These are phyloP conservation scores for Lolium multiflorum DNA, from an alignment of 176 grass and related monocot species.

Conservation along the genomic window DNA sequence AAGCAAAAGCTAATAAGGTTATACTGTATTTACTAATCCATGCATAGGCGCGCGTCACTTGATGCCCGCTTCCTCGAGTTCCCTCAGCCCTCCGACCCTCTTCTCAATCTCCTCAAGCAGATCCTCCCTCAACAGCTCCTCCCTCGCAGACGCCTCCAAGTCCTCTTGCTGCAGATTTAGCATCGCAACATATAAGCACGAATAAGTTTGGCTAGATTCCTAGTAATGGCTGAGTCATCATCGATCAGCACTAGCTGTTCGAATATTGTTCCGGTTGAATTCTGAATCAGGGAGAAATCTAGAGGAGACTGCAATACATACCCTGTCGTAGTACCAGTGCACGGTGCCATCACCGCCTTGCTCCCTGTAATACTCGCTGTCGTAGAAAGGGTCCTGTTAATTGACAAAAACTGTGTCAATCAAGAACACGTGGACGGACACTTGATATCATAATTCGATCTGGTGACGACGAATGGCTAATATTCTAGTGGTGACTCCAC, in stretches of 20 bases:
- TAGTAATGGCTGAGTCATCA: no score
- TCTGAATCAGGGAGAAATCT: no score
- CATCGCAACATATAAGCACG: background rate
- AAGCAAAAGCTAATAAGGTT: no score
- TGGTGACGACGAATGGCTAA: background rate
- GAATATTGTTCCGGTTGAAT: no score
- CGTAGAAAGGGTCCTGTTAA: constrained; percentile 86
- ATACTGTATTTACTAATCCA: no score
- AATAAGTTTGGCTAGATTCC: no score
- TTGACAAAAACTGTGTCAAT: background rate
- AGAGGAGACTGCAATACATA: constrained; percentile 18
- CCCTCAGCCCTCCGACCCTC: constrained; percentile 87
- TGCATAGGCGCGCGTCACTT: no score
- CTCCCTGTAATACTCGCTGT: constrained; percentile 75
- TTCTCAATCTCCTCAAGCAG: constrained; percentile 93
- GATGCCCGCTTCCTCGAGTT: constrained; percentile 75
- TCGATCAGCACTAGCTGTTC: no score
- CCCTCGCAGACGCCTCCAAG: constrained; percentile 76
- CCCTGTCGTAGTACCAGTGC: constrained; percentile 89
- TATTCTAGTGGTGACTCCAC: background rate
- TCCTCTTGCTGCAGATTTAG: constrained; percentile 79
- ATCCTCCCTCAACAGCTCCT: constrained; percentile 82
- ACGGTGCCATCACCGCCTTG: constrained; percentile 79
- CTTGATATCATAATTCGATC: background rate
- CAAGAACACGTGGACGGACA: background rate